Conservation (phyloP, 2,329 filamentous ascomycete species). For the Penicillium fuscoglaucum region DNA sequence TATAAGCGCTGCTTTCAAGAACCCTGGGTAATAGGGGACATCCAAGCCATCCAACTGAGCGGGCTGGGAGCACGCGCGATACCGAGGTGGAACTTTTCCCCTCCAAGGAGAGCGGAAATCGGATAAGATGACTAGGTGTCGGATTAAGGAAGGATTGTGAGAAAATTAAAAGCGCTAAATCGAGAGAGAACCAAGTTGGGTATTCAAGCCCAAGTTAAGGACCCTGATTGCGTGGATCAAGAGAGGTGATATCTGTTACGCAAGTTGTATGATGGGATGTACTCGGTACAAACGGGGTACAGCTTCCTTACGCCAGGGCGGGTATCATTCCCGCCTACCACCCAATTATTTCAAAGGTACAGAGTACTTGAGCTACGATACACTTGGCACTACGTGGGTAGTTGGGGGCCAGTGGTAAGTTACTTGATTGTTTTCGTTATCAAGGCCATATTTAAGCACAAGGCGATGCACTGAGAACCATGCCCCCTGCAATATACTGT, state of each 20-base stretch:
- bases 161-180: constrained; percentile 11
- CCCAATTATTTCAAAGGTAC: constrained; percentile 1
- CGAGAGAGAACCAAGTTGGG: constrained; percentile 19
- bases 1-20: constrained; percentile 19
- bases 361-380: background rate
- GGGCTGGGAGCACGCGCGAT: constrained; percentile 29
- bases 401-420: constrained; percentile 1
- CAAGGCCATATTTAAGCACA: background rate
- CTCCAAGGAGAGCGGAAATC: constrained; percentile 17
- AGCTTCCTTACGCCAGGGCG: background rate
- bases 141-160: background rate
- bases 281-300: constrained; percentile 17
- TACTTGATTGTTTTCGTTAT: background rate
- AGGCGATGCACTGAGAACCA: background rate
- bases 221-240: constrained; percentile 26
- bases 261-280: constrained; percentile 14
- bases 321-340: constrained; percentile 6
- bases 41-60: constrained; percentile 33
- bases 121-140: constrained; percentile 1
- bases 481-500: background rate
- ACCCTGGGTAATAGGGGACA: constrained; percentile 21
- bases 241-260: constrained; percentile 21
- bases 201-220: constrained; percentile 26
- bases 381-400: background rate
- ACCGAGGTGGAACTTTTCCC: constrained; percentile 25